phyloP scores from a whole-genome alignment of 768 basidiomycete species.

The Calocybe gangraenosa region DNA sequence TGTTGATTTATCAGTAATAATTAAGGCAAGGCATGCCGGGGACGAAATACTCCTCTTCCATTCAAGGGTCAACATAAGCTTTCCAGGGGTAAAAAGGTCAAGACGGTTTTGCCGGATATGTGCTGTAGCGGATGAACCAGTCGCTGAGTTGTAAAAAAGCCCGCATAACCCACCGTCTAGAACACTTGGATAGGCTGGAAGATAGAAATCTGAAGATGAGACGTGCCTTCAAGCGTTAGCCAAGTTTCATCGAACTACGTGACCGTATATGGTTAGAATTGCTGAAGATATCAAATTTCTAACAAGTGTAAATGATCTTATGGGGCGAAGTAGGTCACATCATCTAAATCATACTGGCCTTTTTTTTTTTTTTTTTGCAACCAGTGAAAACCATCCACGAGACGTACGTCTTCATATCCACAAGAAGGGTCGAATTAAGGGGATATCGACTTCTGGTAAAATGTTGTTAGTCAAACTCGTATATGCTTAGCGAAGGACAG shows the following conservation, averaged over 20 bases:
- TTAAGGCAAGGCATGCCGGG: conserved; percentile 19
- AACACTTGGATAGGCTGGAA: conserved; percentile 23
- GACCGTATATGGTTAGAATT: conserved; percentile 38
- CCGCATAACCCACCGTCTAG: conserved; percentile 29
- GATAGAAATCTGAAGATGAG: conserved; percentile 35
- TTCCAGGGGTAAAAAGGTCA: conserved; percentile 15
- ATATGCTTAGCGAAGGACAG: conserved; percentile 10
- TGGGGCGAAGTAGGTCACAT: conserved; percentile 21
- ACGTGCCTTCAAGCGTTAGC: conserved; percentile 37
- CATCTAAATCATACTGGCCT: conserved; percentile 15
- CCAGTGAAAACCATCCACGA: conserved; percentile 8
- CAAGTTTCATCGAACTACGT: conserved; percentile 28
- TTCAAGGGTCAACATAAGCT: conserved; percentile 18
- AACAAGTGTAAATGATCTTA: conserved; percentile 22
- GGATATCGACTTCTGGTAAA: conserved; percentile 9
- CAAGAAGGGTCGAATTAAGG: conserved; percentile 12
- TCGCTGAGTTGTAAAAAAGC: conserved; percentile 22
- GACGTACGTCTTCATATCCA: conserved; percentile 7
- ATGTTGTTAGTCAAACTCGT: conserved; percentile 11
- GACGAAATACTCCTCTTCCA: conserved; percentile 14
- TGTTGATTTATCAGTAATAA: conserved; percentile 31
- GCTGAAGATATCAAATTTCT: conserved; percentile 20
- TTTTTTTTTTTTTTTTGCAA: too few relatives aligned
- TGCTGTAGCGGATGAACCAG: neutral
- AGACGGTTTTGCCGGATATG: neutral